Base-by-base conservation (phyloP, 768 basidiomycete species). In the Coprinopsis cinerea region DNA sequence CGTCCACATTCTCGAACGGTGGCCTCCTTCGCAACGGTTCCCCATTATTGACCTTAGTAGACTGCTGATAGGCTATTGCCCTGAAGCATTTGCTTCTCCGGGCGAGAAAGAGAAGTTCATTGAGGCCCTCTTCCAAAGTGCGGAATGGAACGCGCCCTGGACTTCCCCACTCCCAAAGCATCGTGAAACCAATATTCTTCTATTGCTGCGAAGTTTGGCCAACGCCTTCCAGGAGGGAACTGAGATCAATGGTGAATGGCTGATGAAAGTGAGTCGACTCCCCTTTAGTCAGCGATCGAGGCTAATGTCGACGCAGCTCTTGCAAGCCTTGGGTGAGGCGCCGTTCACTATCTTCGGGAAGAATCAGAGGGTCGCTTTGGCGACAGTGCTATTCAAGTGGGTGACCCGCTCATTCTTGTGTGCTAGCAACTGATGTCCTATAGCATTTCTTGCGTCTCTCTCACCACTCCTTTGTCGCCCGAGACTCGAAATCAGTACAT, bases 41-140 rank as follows among this genome's bases (percentile, higher is more conserved):
- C 89, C 89, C 44, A 91, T 94, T 11, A 81, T 98, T 59, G 95
- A 98, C 60, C 76, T 97, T 11, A 74, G 81, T 45, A 83, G 96
- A 34, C 72, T 95, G 32, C 64, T 95, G 14, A 71, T 81, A 17
- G 87, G 79, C 1, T 84, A 76, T 60, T 77, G 75, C 43, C 78
- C 83, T 0, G 71, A 76, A 5, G 68, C 76, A 1, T 75, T 83
- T 51, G 67, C 73, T 2, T 55, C 58, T 3, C 56, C 75, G 1
- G 71, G 63, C 40, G 54, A 75, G 47, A 74, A 75, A 45, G 70
- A 76, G 32, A 65, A 64, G 17, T 82, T 87, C 61, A 74, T 87
- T 18, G 72, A 78, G 17, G 68, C 77, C 1, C 63, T 94, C 10
- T 80, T 92, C 64, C 70, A 68, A 47, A 86, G 82, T 13, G 77